Evolutionary conservation across 306 rosid genomes (phyloP).

Genomic region (Trifolium repens): DNA sequence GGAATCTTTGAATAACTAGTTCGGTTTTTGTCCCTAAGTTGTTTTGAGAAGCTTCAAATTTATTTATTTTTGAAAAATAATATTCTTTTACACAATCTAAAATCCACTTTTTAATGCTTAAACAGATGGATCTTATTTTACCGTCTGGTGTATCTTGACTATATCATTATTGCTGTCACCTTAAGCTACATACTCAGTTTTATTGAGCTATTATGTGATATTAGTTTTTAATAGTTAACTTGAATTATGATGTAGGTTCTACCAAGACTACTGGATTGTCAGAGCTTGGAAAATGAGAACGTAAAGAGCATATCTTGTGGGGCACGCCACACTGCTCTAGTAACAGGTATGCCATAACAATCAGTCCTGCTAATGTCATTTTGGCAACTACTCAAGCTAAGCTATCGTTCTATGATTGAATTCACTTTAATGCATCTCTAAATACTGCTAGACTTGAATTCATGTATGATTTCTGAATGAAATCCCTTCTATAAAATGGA

Average conservation of each 20-base stretch:
- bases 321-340: slow-evolving; percentile 86
- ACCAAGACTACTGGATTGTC: slow-evolving; percentile 81
- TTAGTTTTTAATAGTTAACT: slow-evolving; percentile 20
- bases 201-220: slow-evolving; percentile 23
- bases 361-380: not conserved
- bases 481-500: slow-evolving; percentile 6
- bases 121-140: slow-evolving; percentile 14
- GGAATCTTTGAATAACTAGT: not conserved
- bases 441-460: slow-evolving; percentile 18
- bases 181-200: slow-evolving; percentile 13
- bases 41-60: too few species aligned
- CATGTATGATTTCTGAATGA: slow-evolving; percentile 9
- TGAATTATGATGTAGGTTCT: slow-evolving; percentile 63
- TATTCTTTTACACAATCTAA: not conserved
- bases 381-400: not conserved
- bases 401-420: not conserved
- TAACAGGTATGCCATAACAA: slow-evolving; percentile 63
- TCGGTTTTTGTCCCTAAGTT: too few species aligned
- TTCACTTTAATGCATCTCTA: not conserved
- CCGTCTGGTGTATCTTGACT: not conserved
- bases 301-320: slow-evolving; percentile 85
- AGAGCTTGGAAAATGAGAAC: slow-evolving; percentile 73
- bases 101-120: not conserved
- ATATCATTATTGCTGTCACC: slow-evolving; percentile 5
- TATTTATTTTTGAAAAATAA: not conserved